These are phyloP conservation scores for Phytophthora parvispora DNA, from an alignment of 352 stramenopile species.

Conservation along the genomic window DNA sequence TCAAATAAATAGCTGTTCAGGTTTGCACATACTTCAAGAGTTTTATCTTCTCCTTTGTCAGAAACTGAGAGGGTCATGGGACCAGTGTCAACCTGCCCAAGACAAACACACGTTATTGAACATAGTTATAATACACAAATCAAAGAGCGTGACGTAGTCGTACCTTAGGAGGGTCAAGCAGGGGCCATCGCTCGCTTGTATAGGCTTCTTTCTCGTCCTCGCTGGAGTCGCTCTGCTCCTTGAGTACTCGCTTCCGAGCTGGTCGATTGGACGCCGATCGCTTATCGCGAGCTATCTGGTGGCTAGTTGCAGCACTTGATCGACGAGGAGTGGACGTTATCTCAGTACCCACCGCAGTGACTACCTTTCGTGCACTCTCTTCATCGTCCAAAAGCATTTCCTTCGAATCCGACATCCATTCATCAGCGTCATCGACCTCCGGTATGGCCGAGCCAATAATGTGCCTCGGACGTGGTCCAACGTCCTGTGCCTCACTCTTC, in stretches of 20 bases:
- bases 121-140: not conserved
- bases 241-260: conserved; percentile 12
- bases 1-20: conserved; percentile 83
- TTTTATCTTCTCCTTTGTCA: conserved; percentile 6
- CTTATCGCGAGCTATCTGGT: not conserved
- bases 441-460: conserved; percentile 51
- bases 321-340: not conserved
- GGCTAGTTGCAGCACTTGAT: not conserved
- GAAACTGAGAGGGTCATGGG: conserved; percentile 49
- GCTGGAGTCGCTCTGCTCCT: conserved; percentile 16
- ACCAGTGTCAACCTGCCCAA: conserved; percentile 39
- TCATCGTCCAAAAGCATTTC: conserved; percentile 36
- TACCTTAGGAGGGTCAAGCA: conserved; percentile 56
- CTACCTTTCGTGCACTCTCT: not conserved
- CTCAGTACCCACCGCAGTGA: not conserved
- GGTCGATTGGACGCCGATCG: not conserved
- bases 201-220: conserved; percentile 36
- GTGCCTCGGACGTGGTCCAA: conserved; percentile 43
- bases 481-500: conserved; percentile 18
- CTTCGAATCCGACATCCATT: conserved; percentile 74
- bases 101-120: not conserved
- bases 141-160: not conserved
- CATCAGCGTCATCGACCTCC: conserved; percentile 48
- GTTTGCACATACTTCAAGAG: conserved; percentile 67
- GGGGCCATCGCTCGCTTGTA: conserved; percentile 60